Evolutionary conservation across 2,329 filamentous ascomycete genomes (phyloP), one percentile per base, ranked within the genome.

Genomic region (Penicillium sumatraense): DNA sequence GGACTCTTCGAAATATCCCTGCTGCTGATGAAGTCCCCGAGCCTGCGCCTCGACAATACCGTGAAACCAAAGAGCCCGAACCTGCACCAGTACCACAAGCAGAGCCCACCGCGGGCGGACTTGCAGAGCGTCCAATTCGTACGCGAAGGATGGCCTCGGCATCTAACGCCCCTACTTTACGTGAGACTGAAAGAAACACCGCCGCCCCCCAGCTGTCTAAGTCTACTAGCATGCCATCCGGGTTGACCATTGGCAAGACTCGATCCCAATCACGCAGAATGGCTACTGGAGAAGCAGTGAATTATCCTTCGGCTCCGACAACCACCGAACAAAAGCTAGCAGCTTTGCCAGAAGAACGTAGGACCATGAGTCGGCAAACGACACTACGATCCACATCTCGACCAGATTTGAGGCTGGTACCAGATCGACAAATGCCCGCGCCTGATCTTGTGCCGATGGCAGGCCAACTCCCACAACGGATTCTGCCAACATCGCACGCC

Each of bases 51-150:
- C 56, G 59, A 20, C 46, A 61, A 7, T 48, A 65, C 13, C 33
- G 59, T 4, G 65, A 70, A 2, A 26, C 50, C 4, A 59, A 60
- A 33, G 64, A 65, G 14, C 24, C 56, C 0, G 60, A 66, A 21
- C 16, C 6, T 5, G 56, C 53, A 10, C 60, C 26, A 11, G 35
- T 9, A 23, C 14, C 20, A 21, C 11, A 51, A 3, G 63, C 62
- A 23, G 42, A 46, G 16, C 35, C 24, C 1, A 33, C 70, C 20
- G 62, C 65, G 9, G 72, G 73, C 26, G 71, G 74, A 2, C 61
- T 77, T 2, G 71, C 68, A 2, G 75, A 78, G 31, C 67, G 74
- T 16, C 75, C 75, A 3, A 73, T 76, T 42, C 70, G 76, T 26
- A 62, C 68, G 10, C 66, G 70, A 40, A 62, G 73, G n/a, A 69